These are phyloP conservation scores for Pleurotus citrinopileatus DNA, from an alignment of 768 basidiomycete species.

Conservation along the genomic window DNA sequence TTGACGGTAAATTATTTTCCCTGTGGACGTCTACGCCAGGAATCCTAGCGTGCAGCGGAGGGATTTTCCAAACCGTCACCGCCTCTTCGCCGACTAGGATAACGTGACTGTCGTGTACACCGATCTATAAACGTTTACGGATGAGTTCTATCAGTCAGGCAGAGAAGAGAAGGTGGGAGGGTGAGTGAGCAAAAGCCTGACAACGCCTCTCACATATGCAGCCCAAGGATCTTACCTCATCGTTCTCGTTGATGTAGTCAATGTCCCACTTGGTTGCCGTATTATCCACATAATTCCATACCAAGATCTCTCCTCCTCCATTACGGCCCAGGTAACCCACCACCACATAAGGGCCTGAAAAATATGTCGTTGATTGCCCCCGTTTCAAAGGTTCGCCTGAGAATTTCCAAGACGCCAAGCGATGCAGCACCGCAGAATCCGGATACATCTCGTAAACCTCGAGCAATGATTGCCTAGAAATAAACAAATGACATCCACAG, in stretches of 20 bases:
- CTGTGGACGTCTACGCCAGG: constrained; percentile 6
- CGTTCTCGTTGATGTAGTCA: background rate
- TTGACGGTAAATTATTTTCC: background rate
- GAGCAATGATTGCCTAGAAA: constrained; percentile 5
- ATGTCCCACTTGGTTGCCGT: constrained; percentile 7
- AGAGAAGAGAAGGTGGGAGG: background rate
- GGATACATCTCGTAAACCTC: constrained; percentile 10
- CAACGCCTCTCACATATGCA: constrained; percentile 1
- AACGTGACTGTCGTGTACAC: constrained; percentile 1
- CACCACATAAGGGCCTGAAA: background rate
- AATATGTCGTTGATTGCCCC: background rate
- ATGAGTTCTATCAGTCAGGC: too few relatives aligned
- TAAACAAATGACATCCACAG: background rate
- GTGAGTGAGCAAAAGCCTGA: constrained; percentile 2
- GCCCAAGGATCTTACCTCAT: constrained; percentile 9
- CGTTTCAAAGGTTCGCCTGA: background rate
- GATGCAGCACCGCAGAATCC: constrained; percentile 4
- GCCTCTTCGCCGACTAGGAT: background rate
- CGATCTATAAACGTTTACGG: background rate
- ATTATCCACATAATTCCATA: constrained; percentile 10
- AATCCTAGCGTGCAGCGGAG: background rate
- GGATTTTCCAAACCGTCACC: constrained; percentile 8
- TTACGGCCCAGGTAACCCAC: background rate
- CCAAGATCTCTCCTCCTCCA: constrained; percentile 6
- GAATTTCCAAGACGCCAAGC: constrained; percentile 6